These are phyloP conservation scores for Cyberlindnera xishuangbannaensis DNA, from an alignment of 805 yeast genomes.

Conservation along the genomic window DNA sequence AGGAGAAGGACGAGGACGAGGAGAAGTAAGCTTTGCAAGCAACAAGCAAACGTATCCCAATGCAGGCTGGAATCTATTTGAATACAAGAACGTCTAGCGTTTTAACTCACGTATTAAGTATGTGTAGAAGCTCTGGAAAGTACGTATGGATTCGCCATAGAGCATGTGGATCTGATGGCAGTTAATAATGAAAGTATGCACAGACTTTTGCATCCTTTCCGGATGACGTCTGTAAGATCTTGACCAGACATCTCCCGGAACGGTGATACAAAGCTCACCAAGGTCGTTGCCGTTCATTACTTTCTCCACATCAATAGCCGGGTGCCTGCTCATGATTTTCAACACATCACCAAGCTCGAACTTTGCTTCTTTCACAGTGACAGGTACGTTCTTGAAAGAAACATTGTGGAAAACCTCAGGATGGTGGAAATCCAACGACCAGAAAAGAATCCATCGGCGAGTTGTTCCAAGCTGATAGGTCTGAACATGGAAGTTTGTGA, in stretches of 20 bases:
- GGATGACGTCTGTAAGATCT: conserved; percentile 20
- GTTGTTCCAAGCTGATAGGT: conserved; percentile 20
- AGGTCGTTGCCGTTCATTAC: neutral
- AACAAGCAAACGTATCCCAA: too few relatives aligned
- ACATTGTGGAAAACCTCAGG: conserved; percentile 10
- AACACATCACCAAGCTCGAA: conserved; percentile 9
- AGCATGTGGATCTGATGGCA: conserved; percentile 13
- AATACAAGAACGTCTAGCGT: too few relatives aligned
- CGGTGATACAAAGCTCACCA: conserved; percentile 1
- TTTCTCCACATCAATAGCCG: neutral
- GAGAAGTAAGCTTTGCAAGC: too few relatives aligned
- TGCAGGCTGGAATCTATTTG: too few relatives aligned
- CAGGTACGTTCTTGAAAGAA: conserved; percentile 2
- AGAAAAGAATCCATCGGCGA: conserved; percentile 24
- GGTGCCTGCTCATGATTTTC: conserved; percentile 1
- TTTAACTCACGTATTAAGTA: conserved; percentile 7
- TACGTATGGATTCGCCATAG: conserved; percentile 12
- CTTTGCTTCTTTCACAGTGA: conserved; percentile 13
- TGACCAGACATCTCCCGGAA: conserved; percentile 23
- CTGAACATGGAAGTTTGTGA: conserved; percentile 15
- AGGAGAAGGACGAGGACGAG: too few relatives aligned
- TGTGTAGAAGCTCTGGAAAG: conserved; percentile 22
- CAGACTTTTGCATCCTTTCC: conserved; percentile 2
- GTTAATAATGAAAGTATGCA: conserved; percentile 11
- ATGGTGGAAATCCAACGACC: conserved; percentile 17